Evolutionary conservation across 2,329 filamentous ascomycete genomes (phyloP).

Genomic region (Botrytis fragariae): DNA sequence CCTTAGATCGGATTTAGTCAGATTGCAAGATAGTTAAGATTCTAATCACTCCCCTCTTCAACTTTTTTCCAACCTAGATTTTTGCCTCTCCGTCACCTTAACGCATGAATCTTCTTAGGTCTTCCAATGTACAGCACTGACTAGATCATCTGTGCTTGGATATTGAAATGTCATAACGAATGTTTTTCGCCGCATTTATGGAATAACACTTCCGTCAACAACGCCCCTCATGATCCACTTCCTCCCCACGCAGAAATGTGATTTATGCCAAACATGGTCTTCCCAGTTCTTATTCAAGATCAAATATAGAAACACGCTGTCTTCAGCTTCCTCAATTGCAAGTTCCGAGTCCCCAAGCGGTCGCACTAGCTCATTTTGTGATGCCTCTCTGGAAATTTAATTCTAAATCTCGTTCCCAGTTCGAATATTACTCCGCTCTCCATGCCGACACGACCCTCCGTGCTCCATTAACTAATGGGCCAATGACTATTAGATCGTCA

Average conservation of each 20-base stretch:
- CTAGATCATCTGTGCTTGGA: slow-evolving; percentile 14
- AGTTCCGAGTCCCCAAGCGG: slow-evolving; percentile 18
- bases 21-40: background rate
- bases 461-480: background rate
- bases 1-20: background rate
- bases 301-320: slow-evolving; percentile 15
- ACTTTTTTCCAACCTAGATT: background rate
- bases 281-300: background rate
- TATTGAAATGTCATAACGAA: slow-evolving; percentile 1
- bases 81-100: background rate
- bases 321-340: slow-evolving; percentile 10
- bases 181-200: background rate
- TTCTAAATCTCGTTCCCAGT: slow-evolving; percentile 10
- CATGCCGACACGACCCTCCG: background rate
- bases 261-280: slow-evolving; percentile 3
- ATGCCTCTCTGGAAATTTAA: background rate
- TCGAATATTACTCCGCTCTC: slow-evolving; percentile 6
- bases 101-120: slow-evolving; percentile 4
- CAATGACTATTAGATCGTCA: slow-evolving; percentile 4
- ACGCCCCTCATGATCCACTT: slow-evolving; percentile 6
- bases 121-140: background rate
- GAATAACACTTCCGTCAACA: slow-evolving; percentile 1
- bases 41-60: background rate
- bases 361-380: background rate
- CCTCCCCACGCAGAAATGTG: slow-evolving; percentile 3